Conservation (phyloP, 2,329 filamentous ascomycete species). For the Pseudogymnoascus sp. region DNA sequence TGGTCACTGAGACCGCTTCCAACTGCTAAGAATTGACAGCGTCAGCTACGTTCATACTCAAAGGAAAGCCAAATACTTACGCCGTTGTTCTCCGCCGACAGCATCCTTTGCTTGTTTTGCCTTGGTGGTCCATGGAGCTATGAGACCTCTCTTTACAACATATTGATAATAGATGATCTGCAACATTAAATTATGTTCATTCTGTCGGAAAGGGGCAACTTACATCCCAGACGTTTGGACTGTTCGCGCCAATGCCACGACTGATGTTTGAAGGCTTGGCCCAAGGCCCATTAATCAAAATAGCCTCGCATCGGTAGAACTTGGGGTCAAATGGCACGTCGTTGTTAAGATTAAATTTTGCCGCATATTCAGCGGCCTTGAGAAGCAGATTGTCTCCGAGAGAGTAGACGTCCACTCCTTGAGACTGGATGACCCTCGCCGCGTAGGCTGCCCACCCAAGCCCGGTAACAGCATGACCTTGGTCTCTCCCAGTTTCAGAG, state of each 20-base stretch:
- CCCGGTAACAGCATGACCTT: constrained; percentile 28
- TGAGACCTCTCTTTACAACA: constrained; percentile 22
- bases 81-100: constrained; percentile 12
- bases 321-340: constrained; percentile 31
- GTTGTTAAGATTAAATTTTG: constrained; percentile 33
- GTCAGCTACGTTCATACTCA: not conserved
- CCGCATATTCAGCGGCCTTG: constrained; percentile 33
- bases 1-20: constrained; percentile 16
- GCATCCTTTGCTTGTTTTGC: constrained; percentile 17
- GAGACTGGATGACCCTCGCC: constrained; percentile 29
- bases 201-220: constrained; percentile 2
- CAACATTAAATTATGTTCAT: constrained; percentile 10
- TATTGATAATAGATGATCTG: constrained; percentile 31
- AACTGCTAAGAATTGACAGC: not conserved
- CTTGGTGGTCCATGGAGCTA: constrained; percentile 18
- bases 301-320: constrained; percentile 34
- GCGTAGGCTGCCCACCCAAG: constrained; percentile 32
- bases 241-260: constrained; percentile 18
- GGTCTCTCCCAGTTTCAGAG: constrained; percentile 34
- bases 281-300: constrained; percentile 36
- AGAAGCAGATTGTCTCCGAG: constrained; percentile 30
- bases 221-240: constrained; percentile 17
- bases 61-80: not conserved
- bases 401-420: constrained; percentile 31
- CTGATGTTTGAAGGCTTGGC: constrained; percentile 24